phyloP scores from a whole-genome alignment of 441 rosid genomes.

The Pelargonium myrrhifolium region DNA sequence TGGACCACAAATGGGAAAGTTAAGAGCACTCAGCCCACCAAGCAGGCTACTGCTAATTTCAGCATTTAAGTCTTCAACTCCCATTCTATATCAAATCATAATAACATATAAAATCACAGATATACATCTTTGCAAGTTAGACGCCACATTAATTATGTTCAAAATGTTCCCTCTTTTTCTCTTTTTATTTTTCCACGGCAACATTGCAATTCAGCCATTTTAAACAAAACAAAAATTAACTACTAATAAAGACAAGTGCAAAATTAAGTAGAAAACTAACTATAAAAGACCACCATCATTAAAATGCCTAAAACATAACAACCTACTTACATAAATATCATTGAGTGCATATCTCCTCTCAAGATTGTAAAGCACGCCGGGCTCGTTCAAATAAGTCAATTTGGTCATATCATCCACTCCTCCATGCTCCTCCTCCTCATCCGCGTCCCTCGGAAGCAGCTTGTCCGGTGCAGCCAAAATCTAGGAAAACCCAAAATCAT shows the following conservation, averaged over 20 bases:
- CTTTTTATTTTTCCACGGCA: background rate
- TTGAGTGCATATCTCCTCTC: slow-evolving; percentile 49
- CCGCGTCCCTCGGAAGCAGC: slow-evolving; percentile 1
- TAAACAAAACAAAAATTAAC: background rate
- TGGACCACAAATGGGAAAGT: too few species aligned
- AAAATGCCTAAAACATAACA: background rate
- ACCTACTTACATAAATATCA: slow-evolving; percentile 58
- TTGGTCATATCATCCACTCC: slow-evolving; percentile 96
- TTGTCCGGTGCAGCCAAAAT: background rate
- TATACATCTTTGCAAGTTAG: background rate
- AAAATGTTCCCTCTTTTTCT: too few species aligned
- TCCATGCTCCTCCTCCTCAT: slow-evolving; percentile 8
- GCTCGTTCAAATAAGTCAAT: slow-evolving; percentile 90
- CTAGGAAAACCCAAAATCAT: background rate
- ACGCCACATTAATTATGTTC: background rate
- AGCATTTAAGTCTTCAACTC: too few species aligned
- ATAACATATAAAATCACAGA: too few species aligned
- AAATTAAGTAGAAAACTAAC: background rate
- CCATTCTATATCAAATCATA: too few species aligned
- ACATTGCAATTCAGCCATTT: background rate
- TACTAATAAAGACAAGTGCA: background rate
- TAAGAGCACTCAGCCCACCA: too few species aligned
- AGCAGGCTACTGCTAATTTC: too few species aligned
- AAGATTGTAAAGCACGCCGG: slow-evolving; percentile 78
- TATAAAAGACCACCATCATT: background rate